Evolutionary conservation across 2,329 filamentous ascomycete genomes (phyloP), one percentile per base, ranked within the genome.

Genomic region (Colletotrichum tamarilloi): DNA sequence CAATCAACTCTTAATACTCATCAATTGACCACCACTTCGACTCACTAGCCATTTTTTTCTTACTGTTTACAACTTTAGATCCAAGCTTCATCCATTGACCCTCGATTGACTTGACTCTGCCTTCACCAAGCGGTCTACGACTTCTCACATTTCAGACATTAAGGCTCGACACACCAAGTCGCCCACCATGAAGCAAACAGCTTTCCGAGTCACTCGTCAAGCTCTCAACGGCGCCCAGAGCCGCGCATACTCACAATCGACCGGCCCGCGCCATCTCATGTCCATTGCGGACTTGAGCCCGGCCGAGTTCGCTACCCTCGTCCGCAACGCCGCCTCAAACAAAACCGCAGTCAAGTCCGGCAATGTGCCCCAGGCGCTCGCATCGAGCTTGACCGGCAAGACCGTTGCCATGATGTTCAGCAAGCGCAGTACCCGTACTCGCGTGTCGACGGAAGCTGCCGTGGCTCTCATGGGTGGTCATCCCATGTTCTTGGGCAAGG

Each of bases 331-430:
- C 63, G 88, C 91, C 28, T 84, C 88, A 56, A 91, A 94, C 85
- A 98, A 98, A 83, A 84, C 89, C 67, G 87, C 91, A 68, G 91
- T 96, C 85, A 97, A 97, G 82, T 89, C 91, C 24, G 90, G 91
- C 58, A 86, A 88, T 67, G 84, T 90, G 60, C 90, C 93, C 3
- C 81, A 85, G 63, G 85, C 87, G 56, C 85, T 97, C 67, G 85
- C 88, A 67, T 87, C 88, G 53, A 86, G 90, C 12, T 85, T 99
- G 75, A 84, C 89, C 1, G 94, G 94, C 65, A 91, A 94, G 83
- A 95, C 95, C 0, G 90, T 99, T 38, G 96, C 97, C 76, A 93
- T 99, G 92, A 94, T 97, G 88, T 99, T 99, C 87, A 97, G 90
- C 88, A 99, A 99, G 86, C 92, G 95, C 77, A 97, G 94, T 78